Evolutionary conservation across 257 asterid genomes (phyloP), one percentile per base, ranked within the genome.

Genomic region (Ehretia macrophylla): DNA sequence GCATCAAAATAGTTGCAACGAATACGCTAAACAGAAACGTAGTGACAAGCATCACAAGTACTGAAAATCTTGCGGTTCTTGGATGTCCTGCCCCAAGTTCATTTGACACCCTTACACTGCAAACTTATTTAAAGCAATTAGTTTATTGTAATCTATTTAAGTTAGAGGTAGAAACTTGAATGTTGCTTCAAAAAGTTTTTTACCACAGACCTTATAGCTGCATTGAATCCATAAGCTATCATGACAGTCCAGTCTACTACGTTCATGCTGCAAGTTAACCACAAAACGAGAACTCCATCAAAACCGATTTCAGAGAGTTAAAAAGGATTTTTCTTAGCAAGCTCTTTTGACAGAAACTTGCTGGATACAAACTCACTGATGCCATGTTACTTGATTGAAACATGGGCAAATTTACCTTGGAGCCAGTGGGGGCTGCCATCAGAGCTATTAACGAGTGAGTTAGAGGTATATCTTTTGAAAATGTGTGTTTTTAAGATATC

Each of bases 1-100:
- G 57, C 32, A 80, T 55, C 18, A 80, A 62, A 10, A 62, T 10
- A 4, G 18, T 14, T 0, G 76, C 58, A 1, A 83, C 32, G 20
- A 73, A 11, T 27, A 77, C 55, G 35, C 78, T 83, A 0, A 67
- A 39, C 16, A 71, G 5, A 57, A 75, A 59, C 1, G 90, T 65
- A 8, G 71, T 67, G 14, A 72, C 51, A 19, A 72, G 69, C 20
- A 72, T 77, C 57, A 77, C 84, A 14, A 58, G 16, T 8, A 77
- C 83, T 0, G 86, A 68, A 53, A 82, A 71, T 54, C 72, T 82
- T 3, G 88, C 88, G 1, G 74, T 67, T 62, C 83, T 65, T 40
- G 88, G 85, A 66, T 65, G 85, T 5, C 68, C 69, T 5, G 88
- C 88, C 37, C 88, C 88, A 21, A 83, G 52, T 68, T 83, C 90